Evolutionary conservation across 2,329 filamentous ascomycete genomes (phyloP).

Genomic region (Corniculantispora saksenae): DNA sequence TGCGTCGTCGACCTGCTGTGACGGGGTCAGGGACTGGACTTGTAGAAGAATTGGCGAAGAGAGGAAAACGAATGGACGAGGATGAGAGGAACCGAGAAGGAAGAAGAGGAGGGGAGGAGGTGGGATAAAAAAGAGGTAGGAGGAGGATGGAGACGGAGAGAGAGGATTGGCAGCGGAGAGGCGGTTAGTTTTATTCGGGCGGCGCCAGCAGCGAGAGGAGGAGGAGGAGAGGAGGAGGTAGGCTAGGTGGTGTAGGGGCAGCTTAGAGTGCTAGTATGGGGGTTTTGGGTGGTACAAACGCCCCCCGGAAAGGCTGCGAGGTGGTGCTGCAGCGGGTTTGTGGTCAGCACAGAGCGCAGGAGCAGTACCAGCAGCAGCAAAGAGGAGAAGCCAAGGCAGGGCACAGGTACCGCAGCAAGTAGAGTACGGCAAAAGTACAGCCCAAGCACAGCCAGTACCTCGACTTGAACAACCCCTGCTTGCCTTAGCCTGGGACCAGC

Average conservation of each 20-base stretch:
- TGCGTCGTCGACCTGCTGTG: conserved; percentile 35
- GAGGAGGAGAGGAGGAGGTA: not conserved
- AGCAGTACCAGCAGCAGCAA: not conserved
- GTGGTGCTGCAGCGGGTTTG: no score
- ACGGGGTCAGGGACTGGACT: conserved; percentile 48
- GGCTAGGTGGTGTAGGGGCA: not conserved
- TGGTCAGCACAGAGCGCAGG: not conserved
- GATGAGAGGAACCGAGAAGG: conserved; percentile 31
- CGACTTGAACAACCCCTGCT: not conserved
- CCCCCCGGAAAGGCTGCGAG: not conserved
- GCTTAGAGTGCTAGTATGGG: not conserved
- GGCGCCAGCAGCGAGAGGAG: not conserved
- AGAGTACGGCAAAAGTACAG: not conserved
- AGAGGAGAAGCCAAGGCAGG: not conserved
- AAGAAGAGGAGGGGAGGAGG: conserved; percentile 39
- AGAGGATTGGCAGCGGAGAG: conserved; percentile 15
- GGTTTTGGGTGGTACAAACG: no score
- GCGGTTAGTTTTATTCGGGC: conserved; percentile 20
- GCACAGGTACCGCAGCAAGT: not conserved
- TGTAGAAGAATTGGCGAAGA: conserved; percentile 39
- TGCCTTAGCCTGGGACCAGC: not conserved
- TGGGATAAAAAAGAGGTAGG: conserved; percentile 49
- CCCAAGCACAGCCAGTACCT: not conserved
- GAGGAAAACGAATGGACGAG: conserved; percentile 57
- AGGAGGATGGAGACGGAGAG: conserved; percentile 55